Evolutionary conservation across 2,329 filamentous ascomycete species (phyloP).

Genomic region (Pezicula radicicola): DNA sequence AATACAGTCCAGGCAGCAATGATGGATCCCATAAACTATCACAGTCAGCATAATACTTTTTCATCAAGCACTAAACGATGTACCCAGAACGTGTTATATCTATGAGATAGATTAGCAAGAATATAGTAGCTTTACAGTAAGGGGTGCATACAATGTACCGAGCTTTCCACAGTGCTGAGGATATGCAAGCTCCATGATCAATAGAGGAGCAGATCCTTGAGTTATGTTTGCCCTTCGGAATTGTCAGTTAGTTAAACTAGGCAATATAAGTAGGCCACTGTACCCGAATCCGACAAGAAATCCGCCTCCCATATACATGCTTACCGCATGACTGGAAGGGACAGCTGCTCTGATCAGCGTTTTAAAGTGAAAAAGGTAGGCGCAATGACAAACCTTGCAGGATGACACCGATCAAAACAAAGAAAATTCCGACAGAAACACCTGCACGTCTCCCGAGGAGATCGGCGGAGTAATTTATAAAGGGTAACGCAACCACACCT

Average conservation of each 20-base stretch:
- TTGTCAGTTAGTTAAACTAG: too few relatives aligned
- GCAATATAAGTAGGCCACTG: too few relatives aligned
- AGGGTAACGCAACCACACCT: constrained; percentile 38
- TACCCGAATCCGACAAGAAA: too few relatives aligned
- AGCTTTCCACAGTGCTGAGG: constrained; percentile 40
- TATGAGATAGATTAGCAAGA: too few relatives aligned
- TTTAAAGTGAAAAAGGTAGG: too few relatives aligned
- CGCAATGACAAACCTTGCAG: constrained; percentile 30
- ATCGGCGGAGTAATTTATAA: constrained; percentile 42
- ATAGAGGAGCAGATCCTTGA: constrained; percentile 18
- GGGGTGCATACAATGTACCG: constrained; percentile 38
- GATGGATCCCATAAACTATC: too few relatives aligned
- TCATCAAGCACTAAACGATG: too few relatives aligned
- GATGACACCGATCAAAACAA: too few relatives aligned
- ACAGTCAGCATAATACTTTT: too few relatives aligned
- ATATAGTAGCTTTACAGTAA: neutral
- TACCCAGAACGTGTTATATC: constrained; percentile 28
- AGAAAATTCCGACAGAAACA: constrained; percentile 37
- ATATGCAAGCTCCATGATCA: constrained; percentile 38
- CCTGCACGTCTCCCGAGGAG: constrained; percentile 38
- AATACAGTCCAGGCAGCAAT: constrained; percentile 33
- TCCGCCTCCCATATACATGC: constrained; percentile 35
- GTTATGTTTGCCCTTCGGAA: too few relatives aligned
- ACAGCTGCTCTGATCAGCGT: too few relatives aligned
- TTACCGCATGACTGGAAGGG: constrained; percentile 28